Base-by-base conservation (phyloP, 192 early-diverging fungal genomes). In the Coemansia sp. region DNA sequence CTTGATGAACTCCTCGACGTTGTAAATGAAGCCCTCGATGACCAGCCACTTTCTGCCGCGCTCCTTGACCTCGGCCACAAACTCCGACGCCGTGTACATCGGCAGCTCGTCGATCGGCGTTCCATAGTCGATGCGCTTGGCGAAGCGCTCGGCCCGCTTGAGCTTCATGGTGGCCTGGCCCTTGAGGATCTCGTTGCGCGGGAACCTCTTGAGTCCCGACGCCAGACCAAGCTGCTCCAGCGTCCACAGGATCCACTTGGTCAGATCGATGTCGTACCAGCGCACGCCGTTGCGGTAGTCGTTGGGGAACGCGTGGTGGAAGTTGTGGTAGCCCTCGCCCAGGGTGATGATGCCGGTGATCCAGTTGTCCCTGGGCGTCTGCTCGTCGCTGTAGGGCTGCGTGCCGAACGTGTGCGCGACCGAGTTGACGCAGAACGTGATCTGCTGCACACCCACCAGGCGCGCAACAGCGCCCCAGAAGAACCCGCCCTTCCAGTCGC, bases 261-360 rank as follows among this genome's bases (percentile, higher is more conserved):
- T 88, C 20, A 88, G 83, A 39, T 90, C 87, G 42, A 87, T 85
- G 60, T 90, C 84, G 42, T 79, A 84, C 55, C 79, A 83, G 45
- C 60, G 58, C 52, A 90, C 86, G 20, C 86, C 89, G 46, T 91
- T 91, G 37, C 89, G 83, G 72, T 87, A 91, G 70, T 91, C 89
- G 54, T 85, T 80, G 40, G 89, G 89, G 77, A 89, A 91, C 55
- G 88, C 83, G 46, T 91, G 89, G 56, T 91, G 89, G 75, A 87
- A 87, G 75, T 90, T 90, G 77, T 91, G 89, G 70, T 88, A 88
- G 19, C 87, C 88, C 58, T 90, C 88, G 58, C 88, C 87, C 42
- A 88, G 29, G 0, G 88, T 90, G 42, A 87, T 75, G 15, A 92
- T 64, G 25, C 87, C 87, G 13, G 87, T 88, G 47, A 90, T 56